Evolutionary conservation across 192 early-diverging fungal species (phyloP).

Genomic region (Coemansia sp.): DNA sequence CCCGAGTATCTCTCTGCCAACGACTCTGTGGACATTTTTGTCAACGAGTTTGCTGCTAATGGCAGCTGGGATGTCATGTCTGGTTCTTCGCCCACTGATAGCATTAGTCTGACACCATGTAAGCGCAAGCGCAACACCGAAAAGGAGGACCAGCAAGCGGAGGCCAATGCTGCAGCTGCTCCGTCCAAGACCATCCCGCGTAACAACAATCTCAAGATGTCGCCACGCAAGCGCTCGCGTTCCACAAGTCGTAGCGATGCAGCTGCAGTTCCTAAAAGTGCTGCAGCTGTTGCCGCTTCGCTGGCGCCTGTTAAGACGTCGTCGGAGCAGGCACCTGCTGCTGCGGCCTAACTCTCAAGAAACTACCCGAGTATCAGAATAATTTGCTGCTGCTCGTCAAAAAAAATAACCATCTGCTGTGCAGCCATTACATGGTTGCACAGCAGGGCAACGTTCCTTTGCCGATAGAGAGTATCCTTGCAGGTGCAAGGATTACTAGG

Average conservation of each 20-base stretch:
- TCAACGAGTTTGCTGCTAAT: slow-evolving; percentile 25
- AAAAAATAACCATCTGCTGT: no score
- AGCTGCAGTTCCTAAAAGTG: slow-evolving; percentile 24
- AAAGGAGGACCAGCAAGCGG: slow-evolving; percentile 31
- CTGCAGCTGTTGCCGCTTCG: neutral
- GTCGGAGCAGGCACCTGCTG: slow-evolving; percentile 10
- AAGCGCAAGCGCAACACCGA: slow-evolving; percentile 49
- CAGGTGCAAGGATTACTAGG: neutral
- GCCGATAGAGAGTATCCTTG: no score
- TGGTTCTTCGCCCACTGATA: slow-evolving; percentile 14
- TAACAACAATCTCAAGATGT: slow-evolving; percentile 25
- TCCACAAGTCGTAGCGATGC: slow-evolving; percentile 25
- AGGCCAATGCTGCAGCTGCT: slow-evolving; percentile 8
- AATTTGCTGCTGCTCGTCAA: no score
- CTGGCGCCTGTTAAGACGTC: neutral
- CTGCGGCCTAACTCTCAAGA: neutral
- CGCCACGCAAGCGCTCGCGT: slow-evolving; percentile 53
- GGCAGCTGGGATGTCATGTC: slow-evolving; percentile 41
- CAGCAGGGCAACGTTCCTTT: no score
- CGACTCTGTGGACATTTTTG: slow-evolving; percentile 41
- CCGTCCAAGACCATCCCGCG: slow-evolving; percentile 26
- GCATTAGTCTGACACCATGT: slow-evolving; percentile 39
- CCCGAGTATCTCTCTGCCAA: slow-evolving; percentile 27
- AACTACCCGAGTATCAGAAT: neutral
- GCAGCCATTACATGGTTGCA: no score